Base-by-base conservation (phyloP, 2,329 filamentous ascomycete species). In the Ophiostoma himal-ulmi region DNA sequence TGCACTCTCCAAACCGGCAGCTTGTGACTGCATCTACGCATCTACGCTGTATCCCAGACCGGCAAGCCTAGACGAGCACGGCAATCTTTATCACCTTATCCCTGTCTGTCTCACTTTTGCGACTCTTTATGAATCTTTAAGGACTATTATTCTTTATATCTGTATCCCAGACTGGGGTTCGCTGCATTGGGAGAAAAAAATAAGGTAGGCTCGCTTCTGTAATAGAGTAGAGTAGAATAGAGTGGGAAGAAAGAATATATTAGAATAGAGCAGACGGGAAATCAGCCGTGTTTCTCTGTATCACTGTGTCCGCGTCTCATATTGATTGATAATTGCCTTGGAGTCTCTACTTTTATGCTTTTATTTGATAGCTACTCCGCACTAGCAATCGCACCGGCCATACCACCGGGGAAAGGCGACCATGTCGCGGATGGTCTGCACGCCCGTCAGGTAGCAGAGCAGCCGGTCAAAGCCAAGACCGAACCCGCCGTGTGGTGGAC, bases 381-480 rank as follows among this genome's bases (percentile, higher is more conserved):
- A 11, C n/a, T 48, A 89, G 76, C 86, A 88, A 77, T 89, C 85
- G 76, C 86, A 88, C 75, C 86, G 85, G 70, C 86, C 85, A 77
- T 83, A 83, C 83, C 87, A 94, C 75, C 94, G 87, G 67, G 94
- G 94, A 77, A 97, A 97, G 37, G 91, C 87, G 70, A 96, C 91
- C 34, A 93, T 87, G 79, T 97, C 94, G 77, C 93, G 87, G 76
- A 97, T 87, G 75, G 92, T 96, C 74, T 87, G 85, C 54, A 94
- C 88, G 11, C 93, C 93, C 41, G 90, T 87, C 70, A 97, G 83
- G 80, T 96, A 97, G 77, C 90, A 89, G 75, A 97, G 80, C 73
- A 97, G 84, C 70, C 94, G 87, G 82, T 97, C 94, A 77, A 96
- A 96, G 10, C 94, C 94, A 70, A 97, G 79, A 2, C 94, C 94